These are phyloP conservation scores for Bryum argenteum DNA, from an alignment of 225 moss, liverwort and hornwort genomes.

Conservation along the genomic window DNA sequence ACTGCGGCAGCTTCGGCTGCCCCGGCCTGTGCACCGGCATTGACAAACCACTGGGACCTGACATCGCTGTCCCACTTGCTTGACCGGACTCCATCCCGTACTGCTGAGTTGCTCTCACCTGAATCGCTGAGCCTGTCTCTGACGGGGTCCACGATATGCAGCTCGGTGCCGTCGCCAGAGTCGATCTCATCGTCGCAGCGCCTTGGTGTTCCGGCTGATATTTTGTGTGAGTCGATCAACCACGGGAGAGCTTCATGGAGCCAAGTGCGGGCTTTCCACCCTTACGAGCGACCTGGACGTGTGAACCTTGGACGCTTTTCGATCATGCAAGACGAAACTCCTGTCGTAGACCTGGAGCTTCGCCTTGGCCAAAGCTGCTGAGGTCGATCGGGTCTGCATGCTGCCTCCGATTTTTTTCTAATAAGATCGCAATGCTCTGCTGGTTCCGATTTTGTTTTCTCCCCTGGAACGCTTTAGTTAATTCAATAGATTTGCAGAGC, in stretches of 20 bases:
- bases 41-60: neutral
- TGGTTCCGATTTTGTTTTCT: neutral
- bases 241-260: constrained; percentile 4
- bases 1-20: neutral
- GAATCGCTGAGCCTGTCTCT: constrained; percentile 31
- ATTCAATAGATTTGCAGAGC: constrained; percentile 16
- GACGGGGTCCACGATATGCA: constrained; percentile 10
- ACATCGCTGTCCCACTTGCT: constrained; percentile 5
- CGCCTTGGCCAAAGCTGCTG: constrained; percentile 41
- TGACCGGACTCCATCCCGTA: neutral
- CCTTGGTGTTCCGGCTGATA: constrained; percentile 21
- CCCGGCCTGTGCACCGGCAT: neutral
- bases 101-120: constrained; percentile 2
- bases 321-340: neutral
- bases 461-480: neutral
- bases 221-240: constrained; percentile 20
- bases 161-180: constrained; percentile 29
- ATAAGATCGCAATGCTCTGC: neutral
- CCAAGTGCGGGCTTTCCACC: constrained; percentile 30
- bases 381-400: neutral
- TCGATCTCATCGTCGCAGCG: constrained; percentile 33
- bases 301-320: constrained; percentile 20
- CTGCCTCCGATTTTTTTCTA: neutral
- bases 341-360: constrained; percentile 45
- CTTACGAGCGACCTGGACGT: constrained; percentile 21